A percentile compares a stretch with the other conserved stretches of the same genome.
Evolutionary conservation across 441 rosid species (phyloP).

Genomic region (Croton laevigatus): DNA sequence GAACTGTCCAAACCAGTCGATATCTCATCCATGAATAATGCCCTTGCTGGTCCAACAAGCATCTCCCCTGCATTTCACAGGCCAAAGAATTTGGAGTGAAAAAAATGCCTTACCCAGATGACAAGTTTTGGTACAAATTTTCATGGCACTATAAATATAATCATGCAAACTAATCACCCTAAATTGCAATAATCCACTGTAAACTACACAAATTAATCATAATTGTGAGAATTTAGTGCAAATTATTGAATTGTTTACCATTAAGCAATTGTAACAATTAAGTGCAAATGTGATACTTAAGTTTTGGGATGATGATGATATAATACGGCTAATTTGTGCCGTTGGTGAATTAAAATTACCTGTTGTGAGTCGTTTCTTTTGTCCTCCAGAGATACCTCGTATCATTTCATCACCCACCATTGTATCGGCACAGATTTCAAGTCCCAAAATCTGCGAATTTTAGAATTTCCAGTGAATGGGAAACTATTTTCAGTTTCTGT

Average conservation of each 20-base stretch:
- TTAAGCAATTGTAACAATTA: too few species aligned
- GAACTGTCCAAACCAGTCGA: constrained; percentile 65
- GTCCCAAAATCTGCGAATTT: constrained; percentile 51
- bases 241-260: too few species aligned
- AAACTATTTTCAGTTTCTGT: too few species aligned
- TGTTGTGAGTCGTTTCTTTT: constrained; percentile 57
- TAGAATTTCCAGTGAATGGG: not conserved
- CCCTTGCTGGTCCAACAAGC: constrained; percentile 59
- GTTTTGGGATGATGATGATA: too few species aligned
- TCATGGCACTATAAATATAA: too few species aligned
- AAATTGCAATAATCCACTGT: too few species aligned
- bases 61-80: constrained; percentile 43
- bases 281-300: too few species aligned
- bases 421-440: constrained; percentile 55
- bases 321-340: not conserved
- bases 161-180: too few species aligned
- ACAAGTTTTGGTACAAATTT: too few species aligned
- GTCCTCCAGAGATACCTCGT: constrained; percentile 65
- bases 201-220: too few species aligned
- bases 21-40: constrained; percentile 62
- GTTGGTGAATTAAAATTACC: constrained; percentile 25
- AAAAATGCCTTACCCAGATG: too few species aligned
- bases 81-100: not conserved
- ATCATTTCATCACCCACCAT: constrained; percentile 64
- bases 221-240: too few species aligned